Evolutionary conservation across 768 basidiomycete genomes (phyloP).

Genomic region (Mycena belliarum): DNA sequence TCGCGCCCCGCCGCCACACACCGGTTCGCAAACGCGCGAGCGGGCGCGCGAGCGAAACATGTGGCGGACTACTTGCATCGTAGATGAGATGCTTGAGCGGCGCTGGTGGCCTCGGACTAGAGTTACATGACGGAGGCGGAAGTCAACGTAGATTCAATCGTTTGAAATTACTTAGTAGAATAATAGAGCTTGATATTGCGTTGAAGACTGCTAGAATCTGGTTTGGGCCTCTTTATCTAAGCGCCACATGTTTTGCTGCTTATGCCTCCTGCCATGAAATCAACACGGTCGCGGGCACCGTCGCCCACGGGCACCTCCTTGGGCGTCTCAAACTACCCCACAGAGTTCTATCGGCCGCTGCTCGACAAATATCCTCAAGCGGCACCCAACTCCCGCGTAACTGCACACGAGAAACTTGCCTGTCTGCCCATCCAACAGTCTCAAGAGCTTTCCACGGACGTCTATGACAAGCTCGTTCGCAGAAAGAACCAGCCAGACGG

Average conservation of each 20-base stretch:
- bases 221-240: neutral
- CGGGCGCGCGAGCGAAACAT: constrained; percentile 44
- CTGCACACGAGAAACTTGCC: constrained; percentile 89
- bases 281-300: constrained; percentile 10
- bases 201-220: no score
- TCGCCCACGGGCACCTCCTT: constrained; percentile 79
- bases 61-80: constrained; percentile 37
- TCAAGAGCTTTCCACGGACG: constrained; percentile 96
- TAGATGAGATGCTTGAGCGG: no score
- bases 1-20: no score
- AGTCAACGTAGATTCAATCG: no score
- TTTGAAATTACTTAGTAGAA: no score
- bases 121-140: no score
- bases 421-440: constrained; percentile 94
- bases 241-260: neutral
- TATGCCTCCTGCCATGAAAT: constrained; percentile 5
- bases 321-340: constrained; percentile 86
- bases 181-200: no score
- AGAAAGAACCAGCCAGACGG: constrained; percentile 77
- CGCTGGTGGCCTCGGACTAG: no score
- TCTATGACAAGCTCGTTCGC: constrained; percentile 93
- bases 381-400: constrained; percentile 76
- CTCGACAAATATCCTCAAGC: constrained; percentile 59
- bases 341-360: constrained; percentile 72
- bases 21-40: no score